Base-by-base conservation (phyloP, 2,329 filamentous ascomycete species). In the Calonectria pteridis region DNA sequence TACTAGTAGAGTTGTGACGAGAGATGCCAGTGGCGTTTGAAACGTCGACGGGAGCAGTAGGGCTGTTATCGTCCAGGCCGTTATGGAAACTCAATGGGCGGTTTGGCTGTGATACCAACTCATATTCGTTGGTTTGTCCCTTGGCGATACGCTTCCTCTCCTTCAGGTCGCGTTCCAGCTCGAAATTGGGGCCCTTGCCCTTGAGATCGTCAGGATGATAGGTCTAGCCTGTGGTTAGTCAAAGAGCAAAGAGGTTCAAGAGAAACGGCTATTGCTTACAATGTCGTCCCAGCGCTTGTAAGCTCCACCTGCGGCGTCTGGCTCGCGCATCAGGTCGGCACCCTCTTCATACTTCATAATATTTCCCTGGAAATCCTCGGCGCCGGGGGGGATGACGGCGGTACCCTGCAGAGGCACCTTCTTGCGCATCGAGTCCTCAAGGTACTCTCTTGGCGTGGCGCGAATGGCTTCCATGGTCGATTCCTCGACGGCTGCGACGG, bases 331-430 rank as follows among this genome's bases (percentile, higher is more conserved):
- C 82, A 98, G 87, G 80, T 98, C 95, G 2, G 93, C 89, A n/a
- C 95, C 95, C 81, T 98, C 95, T 79, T 95, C 88, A 80, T 98
- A 98, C 33, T 92, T 77, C 87, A 97, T 94, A 14, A 89, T 86
- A 67, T 91, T 89, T 3, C 96, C 96, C 69, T 91, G 88, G 23
- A 89, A 85, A 82, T 97, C 95, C 1, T 85, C 84, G 78, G 89
- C 85, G 28, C 96, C 95, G 0, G 94, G 92, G 1, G 96, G 94
- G n/a, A 97, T 90, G 23, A 87, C 87, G 1, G 95, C 94, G 0
- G 93, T 93, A 4, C 95, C 96, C 81, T 97, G 94, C 0, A 98
- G 87, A 0, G 96, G 96, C 18, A 94, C 91, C 80, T 97, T 94
- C 76, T 88, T 91, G 37, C 88, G 84, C 1, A 98, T 83, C 28